Evolutionary conservation across 1,139 yeast genomes (phyloP).

Genomic region (Petasospora rhodanensis): DNA sequence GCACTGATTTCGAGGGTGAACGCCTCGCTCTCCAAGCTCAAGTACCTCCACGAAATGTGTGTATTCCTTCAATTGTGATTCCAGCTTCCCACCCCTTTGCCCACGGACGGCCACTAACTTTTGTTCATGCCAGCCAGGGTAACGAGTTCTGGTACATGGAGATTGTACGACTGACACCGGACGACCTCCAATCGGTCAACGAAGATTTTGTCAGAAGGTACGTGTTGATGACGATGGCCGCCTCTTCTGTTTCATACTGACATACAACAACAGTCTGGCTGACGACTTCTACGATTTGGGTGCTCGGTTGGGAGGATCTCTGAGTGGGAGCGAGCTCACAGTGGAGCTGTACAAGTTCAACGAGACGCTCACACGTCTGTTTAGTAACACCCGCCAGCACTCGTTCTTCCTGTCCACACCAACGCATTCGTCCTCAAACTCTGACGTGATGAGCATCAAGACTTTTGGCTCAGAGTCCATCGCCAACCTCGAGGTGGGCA

Average conservation of each 20-base stretch:
- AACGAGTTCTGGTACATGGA: slow-evolving; percentile 22
- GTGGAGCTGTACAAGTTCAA: slow-evolving; percentile 23
- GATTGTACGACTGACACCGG: slow-evolving; percentile 11
- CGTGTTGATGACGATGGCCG: slow-evolving; percentile 1
- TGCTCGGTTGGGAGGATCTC: slow-evolving; percentile 12
- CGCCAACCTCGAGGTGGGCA: too few species aligned
- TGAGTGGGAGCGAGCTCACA: slow-evolving; percentile 12
- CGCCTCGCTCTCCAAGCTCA: slow-evolving; percentile 13
- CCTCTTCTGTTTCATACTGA: background rate
- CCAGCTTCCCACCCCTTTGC: too few species aligned
- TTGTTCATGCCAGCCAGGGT: slow-evolving; percentile 10
- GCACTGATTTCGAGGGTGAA: slow-evolving; percentile 2
- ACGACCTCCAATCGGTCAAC: slow-evolving; percentile 14
- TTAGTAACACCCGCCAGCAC: slow-evolving; percentile 9
- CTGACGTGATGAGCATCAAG: slow-evolving; percentile 4
- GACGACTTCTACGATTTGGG: slow-evolving; percentile 19
- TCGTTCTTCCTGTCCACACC: background rate
- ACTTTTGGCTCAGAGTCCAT: too few species aligned
- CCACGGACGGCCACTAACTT: background rate
- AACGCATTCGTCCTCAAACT: too few species aligned
- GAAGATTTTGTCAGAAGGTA: slow-evolving; percentile 11
- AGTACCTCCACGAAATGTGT: slow-evolving; percentile 17
- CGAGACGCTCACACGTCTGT: slow-evolving; percentile 22
- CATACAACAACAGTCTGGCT: slow-evolving; percentile 7
- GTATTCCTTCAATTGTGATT: too few species aligned